Evolutionary conservation across 345 rosid species (phyloP).

Genomic region (Citropsis articulata): DNA sequence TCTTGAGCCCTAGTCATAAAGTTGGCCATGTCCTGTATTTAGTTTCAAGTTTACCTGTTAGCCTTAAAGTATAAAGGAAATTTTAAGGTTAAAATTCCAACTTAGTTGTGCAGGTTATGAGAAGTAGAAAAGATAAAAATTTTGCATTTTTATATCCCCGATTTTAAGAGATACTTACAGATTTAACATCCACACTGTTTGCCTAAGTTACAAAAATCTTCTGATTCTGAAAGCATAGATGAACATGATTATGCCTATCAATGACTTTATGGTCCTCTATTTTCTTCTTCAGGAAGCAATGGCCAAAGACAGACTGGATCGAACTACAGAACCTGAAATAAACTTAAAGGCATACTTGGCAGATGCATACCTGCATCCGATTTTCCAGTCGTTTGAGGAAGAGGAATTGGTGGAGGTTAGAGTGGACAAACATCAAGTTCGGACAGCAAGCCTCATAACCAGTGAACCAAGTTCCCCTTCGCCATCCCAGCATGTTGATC

Average conservation of each 20-base stretch:
- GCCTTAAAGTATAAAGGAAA: no score
- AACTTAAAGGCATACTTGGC: conserved; percentile 70
- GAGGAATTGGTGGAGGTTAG: conserved; percentile 49
- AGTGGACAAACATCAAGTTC: conserved; percentile 40
- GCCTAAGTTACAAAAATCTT: no score
- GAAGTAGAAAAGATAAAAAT: neutral
- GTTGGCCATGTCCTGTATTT: neutral
- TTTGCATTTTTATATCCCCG: neutral
- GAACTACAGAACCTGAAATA: conserved; percentile 48
- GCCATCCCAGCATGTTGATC: conserved; percentile 43
- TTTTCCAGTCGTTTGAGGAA: conserved; percentile 70
- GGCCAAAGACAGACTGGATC: conserved; percentile 71
- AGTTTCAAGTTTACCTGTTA: neutral
- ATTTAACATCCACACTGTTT: no score
- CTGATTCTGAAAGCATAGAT: no score
- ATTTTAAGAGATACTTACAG: neutral
- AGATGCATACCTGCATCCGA: conserved; percentile 93
- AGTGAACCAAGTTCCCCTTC: conserved; percentile 62
- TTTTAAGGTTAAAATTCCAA: no score
- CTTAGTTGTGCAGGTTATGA: neutral
- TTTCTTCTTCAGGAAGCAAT: conserved; percentile 72
- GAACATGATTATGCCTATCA: neutral
- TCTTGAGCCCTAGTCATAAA: neutral
- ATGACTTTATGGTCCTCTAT: conserved; percentile 8
- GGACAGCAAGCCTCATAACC: conserved; percentile 26